Evolutionary conservation across 495 filamentous ascomycete genomes (phyloP), one percentile per base, ranked within the genome.

Genomic region (Cudoniella acicularis): DNA sequence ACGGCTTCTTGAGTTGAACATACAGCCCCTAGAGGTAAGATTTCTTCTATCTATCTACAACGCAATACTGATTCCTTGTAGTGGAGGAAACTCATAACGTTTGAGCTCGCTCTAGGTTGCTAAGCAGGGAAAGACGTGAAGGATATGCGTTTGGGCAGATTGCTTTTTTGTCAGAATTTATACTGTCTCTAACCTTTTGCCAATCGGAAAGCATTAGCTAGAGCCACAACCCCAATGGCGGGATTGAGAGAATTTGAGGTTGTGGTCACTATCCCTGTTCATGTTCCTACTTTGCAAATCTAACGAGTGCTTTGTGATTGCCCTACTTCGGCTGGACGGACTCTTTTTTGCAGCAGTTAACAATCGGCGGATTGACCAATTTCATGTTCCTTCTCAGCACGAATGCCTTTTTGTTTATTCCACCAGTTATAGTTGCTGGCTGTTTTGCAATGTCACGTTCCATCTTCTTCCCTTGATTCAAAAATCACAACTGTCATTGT

Each of bases 1-100:
- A 79, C 71, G 75, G 73, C 76, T 72, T 72, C 70, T 82, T 82
- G 75, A 81, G 74, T 78, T 66, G 63, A 59, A 54, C 4, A 65
- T 22, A 60, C 51, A 54, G 10, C 47, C 52, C 47, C 51, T 49
- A 59, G 52, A 57, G 64, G 64, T 63, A 48, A 41, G 23, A 20
- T 16, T 2, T 25, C 10, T 2, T 25, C 10, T n/a, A 10, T 42
- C 24, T 8, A 36, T 27, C 8, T 21, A 20, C 10, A 22, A 17
- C 52, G 52, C 16, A 48, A 46, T 21, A 40, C 2, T 25, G 52
- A 55, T 45, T 22, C 16, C 20, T 50, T 6, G 23, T 13, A 50
- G 48, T 25, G 20, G 23, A 50, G 48, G 21, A 50, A 23, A 10
- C 20, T 26, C 10, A 50, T n/a, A 50, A 24, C 22, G 20, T 24